Conservation (phyloP, 129 eudicot species). For the Ambrosia artemisiifolia region DNA sequence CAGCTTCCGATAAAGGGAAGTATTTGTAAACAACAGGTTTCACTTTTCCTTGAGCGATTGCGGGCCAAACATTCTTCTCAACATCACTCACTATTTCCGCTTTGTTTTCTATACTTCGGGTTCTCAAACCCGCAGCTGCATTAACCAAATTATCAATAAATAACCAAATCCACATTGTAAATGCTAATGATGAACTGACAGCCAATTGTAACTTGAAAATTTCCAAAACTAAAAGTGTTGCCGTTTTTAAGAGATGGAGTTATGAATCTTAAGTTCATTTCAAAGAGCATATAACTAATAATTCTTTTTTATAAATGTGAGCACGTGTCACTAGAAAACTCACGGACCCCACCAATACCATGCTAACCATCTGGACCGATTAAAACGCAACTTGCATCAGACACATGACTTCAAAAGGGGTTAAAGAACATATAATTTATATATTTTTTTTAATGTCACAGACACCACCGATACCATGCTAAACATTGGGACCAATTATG, state of each 20-base stretch:
- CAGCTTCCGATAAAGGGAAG: conserved; percentile 63
- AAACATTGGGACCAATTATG: too few species aligned
- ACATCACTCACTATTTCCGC: conserved; percentile 72
- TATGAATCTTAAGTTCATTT: background rate
- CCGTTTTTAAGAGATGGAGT: background rate
- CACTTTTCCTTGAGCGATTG: conserved; percentile 55
- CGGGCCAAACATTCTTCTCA: conserved; percentile 83
- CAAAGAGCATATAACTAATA: background rate
- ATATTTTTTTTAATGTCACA: too few species aligned
- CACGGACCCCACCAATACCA: background rate
- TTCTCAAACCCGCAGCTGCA: conserved; percentile 60
- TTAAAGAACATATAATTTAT: too few species aligned
- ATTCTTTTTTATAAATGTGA: too few species aligned
- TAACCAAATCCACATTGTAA: background rate
- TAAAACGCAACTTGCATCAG: background rate
- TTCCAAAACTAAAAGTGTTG: background rate
- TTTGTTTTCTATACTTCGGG: conserved; percentile 70
- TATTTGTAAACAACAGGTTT: conserved; percentile 56
- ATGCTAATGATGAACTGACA: background rate
- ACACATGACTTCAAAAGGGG: too few species aligned
- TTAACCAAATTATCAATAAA: conserved; percentile 5
- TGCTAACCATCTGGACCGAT: background rate
- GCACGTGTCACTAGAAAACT: too few species aligned
- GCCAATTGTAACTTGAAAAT: background rate
- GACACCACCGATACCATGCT: too few species aligned